These are phyloP conservation scores for Cutaneotrichosporon cyanovorans DNA, from an alignment of 1,284 basidiomycete genomes.

Conservation along the genomic window DNA sequence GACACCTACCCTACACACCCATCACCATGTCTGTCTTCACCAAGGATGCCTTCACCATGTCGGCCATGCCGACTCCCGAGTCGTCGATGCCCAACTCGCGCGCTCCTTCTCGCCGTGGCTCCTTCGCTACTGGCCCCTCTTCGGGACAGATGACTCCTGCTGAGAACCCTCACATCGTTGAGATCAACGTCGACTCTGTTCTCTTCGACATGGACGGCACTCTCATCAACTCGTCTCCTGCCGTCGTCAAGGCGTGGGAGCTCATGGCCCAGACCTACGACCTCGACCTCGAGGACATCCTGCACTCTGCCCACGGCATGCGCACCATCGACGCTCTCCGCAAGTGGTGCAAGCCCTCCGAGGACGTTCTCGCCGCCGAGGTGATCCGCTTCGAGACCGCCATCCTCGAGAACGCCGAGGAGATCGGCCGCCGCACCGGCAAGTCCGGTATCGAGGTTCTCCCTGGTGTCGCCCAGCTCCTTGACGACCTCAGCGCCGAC, in stretches of 20 bases:
- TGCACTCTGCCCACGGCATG: constrained; percentile 43
- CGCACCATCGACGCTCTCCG: constrained; percentile 43
- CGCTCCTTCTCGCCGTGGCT: constrained; percentile 30
- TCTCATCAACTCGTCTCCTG: constrained; percentile 42
- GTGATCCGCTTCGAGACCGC: constrained; percentile 45
- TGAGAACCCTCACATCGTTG: constrained; percentile 55
- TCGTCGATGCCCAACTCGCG: constrained; percentile 26
- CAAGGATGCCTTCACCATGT: constrained; percentile 46
- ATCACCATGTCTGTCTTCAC: constrained; percentile 46
- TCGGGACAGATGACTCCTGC: constrained; percentile 62
- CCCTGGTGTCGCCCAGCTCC: constrained; percentile 40
- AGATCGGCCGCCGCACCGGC: constrained; percentile 29
- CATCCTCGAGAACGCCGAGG: constrained; percentile 43
- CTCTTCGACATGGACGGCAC: constrained; percentile 47
- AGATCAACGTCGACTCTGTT: constrained; percentile 45
- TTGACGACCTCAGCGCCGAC: constrained; percentile 34
- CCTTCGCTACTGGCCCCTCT: constrained; percentile 22
- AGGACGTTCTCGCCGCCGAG: constrained; percentile 39
- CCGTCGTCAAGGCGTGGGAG: constrained; percentile 45
- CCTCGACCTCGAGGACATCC: constrained; percentile 43
- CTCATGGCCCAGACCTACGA: constrained; percentile 40
- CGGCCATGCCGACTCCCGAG: constrained; percentile 37
- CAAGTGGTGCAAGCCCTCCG: constrained; percentile 44
- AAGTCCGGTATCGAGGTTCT: constrained; percentile 43
- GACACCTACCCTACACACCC: constrained; percentile 22